A percentile compares a stretch with the other conserved stretches of the same genome.
phyloP scores from a whole-genome alignment of 805 yeast genomes.

The Yamadazyma philogaea region DNA sequence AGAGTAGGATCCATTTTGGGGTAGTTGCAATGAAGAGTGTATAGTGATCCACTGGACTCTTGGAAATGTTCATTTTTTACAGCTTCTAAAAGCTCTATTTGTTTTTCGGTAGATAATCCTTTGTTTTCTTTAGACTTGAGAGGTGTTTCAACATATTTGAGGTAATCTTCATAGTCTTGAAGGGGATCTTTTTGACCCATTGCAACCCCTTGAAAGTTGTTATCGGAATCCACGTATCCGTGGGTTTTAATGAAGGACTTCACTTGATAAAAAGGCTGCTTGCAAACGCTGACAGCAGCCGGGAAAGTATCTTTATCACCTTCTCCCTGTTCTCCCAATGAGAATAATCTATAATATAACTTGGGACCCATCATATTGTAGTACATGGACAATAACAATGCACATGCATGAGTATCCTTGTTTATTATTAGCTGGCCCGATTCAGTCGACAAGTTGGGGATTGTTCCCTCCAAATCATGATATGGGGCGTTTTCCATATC shows the following conservation, averaged over 20 bases:
- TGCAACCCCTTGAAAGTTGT: conserved; percentile 33
- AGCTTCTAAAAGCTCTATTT: conserved; percentile 22
- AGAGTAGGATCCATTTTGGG: conserved; percentile 35
- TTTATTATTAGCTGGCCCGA: conserved; percentile 64
- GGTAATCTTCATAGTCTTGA: conserved; percentile 18
- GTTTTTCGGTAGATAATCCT: conserved; percentile 19
- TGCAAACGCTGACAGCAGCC: conserved; percentile 33
- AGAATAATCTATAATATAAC: conserved; percentile 54
- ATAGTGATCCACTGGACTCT: conserved; percentile 21
- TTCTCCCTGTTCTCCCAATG: conserved; percentile 49
- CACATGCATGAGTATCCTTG: conserved; percentile 54
- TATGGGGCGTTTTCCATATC: conserved; percentile 35
- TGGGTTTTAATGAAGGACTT: conserved; percentile 35
- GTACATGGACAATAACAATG: conserved; percentile 58
- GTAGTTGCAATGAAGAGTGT: conserved; percentile 33
- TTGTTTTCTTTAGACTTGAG: conserved; percentile 9
- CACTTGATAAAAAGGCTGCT: conserved; percentile 38
- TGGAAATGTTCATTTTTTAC: conserved; percentile 18
- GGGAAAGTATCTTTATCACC: conserved; percentile 39
- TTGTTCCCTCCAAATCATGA: conserved; percentile 65
- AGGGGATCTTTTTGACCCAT: conserved; percentile 34
- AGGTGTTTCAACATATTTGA: conserved; percentile 10
- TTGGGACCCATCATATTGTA: conserved; percentile 65
- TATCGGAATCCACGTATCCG: conserved; percentile 27
- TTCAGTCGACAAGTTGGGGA: conserved; percentile 69